Evolutionary conservation across 441 rosid genomes (phyloP).

Genomic region (Populus hybrid): DNA sequence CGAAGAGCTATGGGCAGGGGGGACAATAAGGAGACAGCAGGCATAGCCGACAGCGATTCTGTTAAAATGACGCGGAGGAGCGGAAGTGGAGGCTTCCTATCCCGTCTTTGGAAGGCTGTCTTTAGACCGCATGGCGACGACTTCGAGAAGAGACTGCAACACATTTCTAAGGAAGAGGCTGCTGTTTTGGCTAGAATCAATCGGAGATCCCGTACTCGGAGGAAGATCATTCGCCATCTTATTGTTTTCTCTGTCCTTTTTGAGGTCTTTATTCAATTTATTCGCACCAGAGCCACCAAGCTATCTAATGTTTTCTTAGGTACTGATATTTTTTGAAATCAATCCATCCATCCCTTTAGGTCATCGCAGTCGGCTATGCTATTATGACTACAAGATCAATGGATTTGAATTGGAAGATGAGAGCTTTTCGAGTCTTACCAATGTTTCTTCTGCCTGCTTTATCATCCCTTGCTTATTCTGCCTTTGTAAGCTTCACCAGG

Average conservation of each 20-base stretch:
- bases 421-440: slow-evolving; percentile 69
- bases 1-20: slow-evolving; percentile 7
- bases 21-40: background rate
- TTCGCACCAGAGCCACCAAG: background rate
- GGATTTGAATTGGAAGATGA: slow-evolving; percentile 77
- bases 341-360: slow-evolving; percentile 28
- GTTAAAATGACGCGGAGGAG: slow-evolving; percentile 33
- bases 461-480: slow-evolving; percentile 56
- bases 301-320: background rate
- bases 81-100: slow-evolving; percentile 37
- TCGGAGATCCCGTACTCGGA: slow-evolving; percentile 58
- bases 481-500: slow-evolving; percentile 51
- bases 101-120: slow-evolving; percentile 70
- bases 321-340: too few relatives aligned
- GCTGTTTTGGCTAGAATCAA: slow-evolving; percentile 59
- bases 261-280: slow-evolving; percentile 44
- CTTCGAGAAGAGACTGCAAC: slow-evolving; percentile 79
- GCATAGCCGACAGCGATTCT: background rate
- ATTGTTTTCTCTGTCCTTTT: slow-evolving; percentile 57
- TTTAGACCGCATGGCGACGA: slow-evolving; percentile 57
- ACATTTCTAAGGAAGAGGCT: slow-evolving; percentile 81
- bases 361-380: slow-evolving; percentile 78
- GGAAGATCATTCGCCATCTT: slow-evolving; percentile 56
- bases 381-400: slow-evolving; percentile 57
- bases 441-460: slow-evolving; percentile 84